A percentile compares a stretch with the other conserved stretches of the same genome.
phyloP scores from a whole-genome alignment of 441 rosid genomes.

The Melastoma candidum region DNA sequence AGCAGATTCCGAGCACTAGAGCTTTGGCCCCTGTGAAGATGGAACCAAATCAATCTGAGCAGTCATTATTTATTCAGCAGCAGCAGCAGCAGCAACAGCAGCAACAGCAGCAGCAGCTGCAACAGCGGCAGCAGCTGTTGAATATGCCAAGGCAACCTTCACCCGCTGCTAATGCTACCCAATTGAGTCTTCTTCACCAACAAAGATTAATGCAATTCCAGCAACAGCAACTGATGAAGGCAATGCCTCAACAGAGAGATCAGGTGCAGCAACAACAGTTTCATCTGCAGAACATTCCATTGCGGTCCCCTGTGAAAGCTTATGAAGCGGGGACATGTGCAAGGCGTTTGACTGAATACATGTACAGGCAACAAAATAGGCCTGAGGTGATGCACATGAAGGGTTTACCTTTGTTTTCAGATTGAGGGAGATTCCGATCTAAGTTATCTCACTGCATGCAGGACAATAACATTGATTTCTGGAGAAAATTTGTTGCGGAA shows the following conservation, averaged over 20 bases:
- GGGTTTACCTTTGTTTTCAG: too few relatives aligned
- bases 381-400: constrained; percentile 18
- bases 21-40: constrained; percentile 23
- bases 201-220: constrained; percentile 29
- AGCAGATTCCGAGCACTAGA: constrained; percentile 22
- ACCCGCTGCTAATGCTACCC: constrained; percentile 23
- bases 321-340: constrained; percentile 38
- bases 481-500: constrained; percentile 52
- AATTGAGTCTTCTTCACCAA: constrained; percentile 26
- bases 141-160: constrained; percentile 26
- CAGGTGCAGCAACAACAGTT: constrained; percentile 22
- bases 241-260: constrained; percentile 24
- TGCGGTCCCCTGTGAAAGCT: constrained; percentile 22
- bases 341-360: constrained; percentile 28
- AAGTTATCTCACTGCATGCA: constrained; percentile 15
- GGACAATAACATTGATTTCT: constrained; percentile 55
- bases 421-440: constrained; percentile 5
- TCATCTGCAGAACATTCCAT: constrained; percentile 25
- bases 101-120: constrained; percentile 21
- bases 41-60: constrained; percentile 27
- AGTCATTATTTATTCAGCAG: constrained; percentile 22
- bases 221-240: constrained; percentile 21
- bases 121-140: constrained; percentile 18
- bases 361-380: constrained; percentile 29
- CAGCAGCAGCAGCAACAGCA: constrained; percentile 23